A percentile compares a stretch with the other conserved stretches of the same genome.
Evolutionary conservation across 306 rosid genomes (phyloP).

Genomic region (Inga leiocalycina): DNA sequence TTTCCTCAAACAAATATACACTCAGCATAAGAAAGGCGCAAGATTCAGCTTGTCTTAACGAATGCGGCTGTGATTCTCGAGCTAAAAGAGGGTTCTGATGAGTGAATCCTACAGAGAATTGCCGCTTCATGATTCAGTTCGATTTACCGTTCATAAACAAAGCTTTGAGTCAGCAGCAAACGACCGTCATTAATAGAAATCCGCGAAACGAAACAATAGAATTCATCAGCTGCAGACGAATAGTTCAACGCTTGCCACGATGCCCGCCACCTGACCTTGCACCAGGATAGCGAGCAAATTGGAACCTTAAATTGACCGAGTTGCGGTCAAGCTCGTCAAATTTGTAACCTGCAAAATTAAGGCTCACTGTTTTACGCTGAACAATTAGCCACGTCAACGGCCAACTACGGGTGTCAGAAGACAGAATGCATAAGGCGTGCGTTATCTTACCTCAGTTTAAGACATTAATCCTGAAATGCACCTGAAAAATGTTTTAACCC

Average conservation of each 20-base stretch:
- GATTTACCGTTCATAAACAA: conserved; percentile 44
- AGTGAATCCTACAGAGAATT: conserved; percentile 81
- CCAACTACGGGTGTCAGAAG: conserved; percentile 54
- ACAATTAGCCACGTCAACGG: conserved; percentile 55
- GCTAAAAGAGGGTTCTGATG: conserved; percentile 53
- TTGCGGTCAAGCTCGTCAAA: conserved; percentile 95
- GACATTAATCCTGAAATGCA: conserved; percentile 43
- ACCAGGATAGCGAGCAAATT: conserved; percentile 99
- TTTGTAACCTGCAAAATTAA: conserved; percentile 99
- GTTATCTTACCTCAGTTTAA: conserved; percentile 43
- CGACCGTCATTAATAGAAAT: conserved; percentile 49
- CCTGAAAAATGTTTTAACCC: conserved; percentile 44
- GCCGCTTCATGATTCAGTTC: conserved; percentile 63
- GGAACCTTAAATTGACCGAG: conserved; percentile 91
- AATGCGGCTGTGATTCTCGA: conserved; percentile 48
- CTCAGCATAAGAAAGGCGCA: conserved; percentile 36
- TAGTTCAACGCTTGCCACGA: conserved; percentile 91
- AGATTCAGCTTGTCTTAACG: conserved; percentile 31
- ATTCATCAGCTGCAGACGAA: conserved; percentile 64
- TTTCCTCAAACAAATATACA: conserved; percentile 43
- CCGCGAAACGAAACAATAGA: conserved; percentile 45
- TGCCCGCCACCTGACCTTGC: conserved; percentile 95
- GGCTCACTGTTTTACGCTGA: conserved; percentile 69
- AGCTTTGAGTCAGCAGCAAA: conserved; percentile 46
- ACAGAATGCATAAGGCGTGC: conserved; percentile 51